These are phyloP conservation scores for Colletotrichum echinochloae DNA, from an alignment of 2,329 filamentous ascomycete genomes.

Conservation along the genomic window DNA sequence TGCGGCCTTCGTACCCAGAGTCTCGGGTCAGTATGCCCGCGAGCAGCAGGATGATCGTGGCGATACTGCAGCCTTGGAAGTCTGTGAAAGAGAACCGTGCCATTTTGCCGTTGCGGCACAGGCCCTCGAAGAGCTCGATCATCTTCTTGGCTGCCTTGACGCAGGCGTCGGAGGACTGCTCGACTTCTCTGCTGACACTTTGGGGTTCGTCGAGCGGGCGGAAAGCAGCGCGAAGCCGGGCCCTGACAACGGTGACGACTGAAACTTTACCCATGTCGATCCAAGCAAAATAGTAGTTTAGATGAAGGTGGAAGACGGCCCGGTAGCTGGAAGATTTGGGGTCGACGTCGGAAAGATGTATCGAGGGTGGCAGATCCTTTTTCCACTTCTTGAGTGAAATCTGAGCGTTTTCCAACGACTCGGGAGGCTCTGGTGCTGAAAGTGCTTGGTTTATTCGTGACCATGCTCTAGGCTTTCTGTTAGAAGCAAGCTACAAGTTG, in stretches of 20 bases:
- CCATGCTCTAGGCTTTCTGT: not conserved
- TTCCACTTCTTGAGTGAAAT: constrained; percentile 49
- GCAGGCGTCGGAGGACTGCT: constrained; percentile 45
- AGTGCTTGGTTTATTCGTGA: not conserved
- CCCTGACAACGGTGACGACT: constrained; percentile 49
- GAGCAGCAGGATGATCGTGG: constrained; percentile 51
- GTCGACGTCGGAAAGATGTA: constrained; percentile 46
- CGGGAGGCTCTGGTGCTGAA: not conserved
- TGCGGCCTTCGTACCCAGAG: constrained; percentile 46
- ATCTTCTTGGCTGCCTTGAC: constrained; percentile 49
- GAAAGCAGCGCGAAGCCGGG: constrained; percentile 43
- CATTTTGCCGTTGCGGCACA: constrained; percentile 47
- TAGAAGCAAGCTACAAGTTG: not conserved
- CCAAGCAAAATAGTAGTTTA: constrained; percentile 53
- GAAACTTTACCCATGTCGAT: constrained; percentile 52
- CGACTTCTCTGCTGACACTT: constrained; percentile 28
- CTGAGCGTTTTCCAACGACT: constrained; percentile 35
- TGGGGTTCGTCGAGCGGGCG: constrained; percentile 17
- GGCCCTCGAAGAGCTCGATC: constrained; percentile 48
- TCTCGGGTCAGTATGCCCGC: constrained; percentile 51
- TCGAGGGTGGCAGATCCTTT: constrained; percentile 44
- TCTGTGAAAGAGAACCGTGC: constrained; percentile 54
- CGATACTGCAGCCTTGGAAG: constrained; percentile 54
- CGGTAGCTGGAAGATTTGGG: constrained; percentile 48
- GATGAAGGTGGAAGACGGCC: constrained; percentile 50